Evolutionary conservation across 2,329 filamentous ascomycete species (phyloP), one percentile per base, ranked within the genome.

Genomic region (Septoria petroselini): DNA sequence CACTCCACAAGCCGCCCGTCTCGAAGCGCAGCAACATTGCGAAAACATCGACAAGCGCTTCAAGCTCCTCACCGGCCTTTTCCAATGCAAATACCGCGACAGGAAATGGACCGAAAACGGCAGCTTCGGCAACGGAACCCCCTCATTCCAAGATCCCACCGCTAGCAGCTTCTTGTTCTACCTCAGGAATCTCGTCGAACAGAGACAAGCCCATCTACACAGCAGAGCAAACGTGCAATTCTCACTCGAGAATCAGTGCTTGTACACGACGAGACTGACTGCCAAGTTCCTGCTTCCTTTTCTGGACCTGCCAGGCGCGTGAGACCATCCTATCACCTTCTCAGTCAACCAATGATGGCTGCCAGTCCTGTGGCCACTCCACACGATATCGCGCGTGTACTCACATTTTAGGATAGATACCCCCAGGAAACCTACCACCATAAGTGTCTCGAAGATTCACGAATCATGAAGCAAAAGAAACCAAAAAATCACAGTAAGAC

Each of bases 51-150:
- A 77, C 35, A 62, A 67, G 17, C 62, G 70, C 8, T 75, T 73
- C 59, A 60, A 63, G 11, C 70, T 76, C 48, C 62, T 77, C 38
- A 64, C 70, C 42, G 69, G 69, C 14, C 66, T 77, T 9, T 77
- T 75, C 60, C 62, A 71, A 30, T 72, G 68, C 68, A 76, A 76
- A 58, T 76, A 75, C 57, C 70, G 73, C 41, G 69, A 70, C 53
- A 71, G 58, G 43, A 65, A 61, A 17, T 65, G 74, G 54, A 55
- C 61, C 3, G 64, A 69, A 23, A 38, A 58, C 2, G 70, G 71
- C 11, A 65, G 65, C 27, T 67, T 67, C 42, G 64, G 64, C 9
- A 66, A 67, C 23, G 70, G 66, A 62, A 71, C 70, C 47, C 68
- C 68, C 19, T 65, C 69, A 50, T 64, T 63, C 14, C 35, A 67